Conservation (phyloP, 1,284 basidiomycete genomes). For the Microstroma glucosiphilum region DNA sequence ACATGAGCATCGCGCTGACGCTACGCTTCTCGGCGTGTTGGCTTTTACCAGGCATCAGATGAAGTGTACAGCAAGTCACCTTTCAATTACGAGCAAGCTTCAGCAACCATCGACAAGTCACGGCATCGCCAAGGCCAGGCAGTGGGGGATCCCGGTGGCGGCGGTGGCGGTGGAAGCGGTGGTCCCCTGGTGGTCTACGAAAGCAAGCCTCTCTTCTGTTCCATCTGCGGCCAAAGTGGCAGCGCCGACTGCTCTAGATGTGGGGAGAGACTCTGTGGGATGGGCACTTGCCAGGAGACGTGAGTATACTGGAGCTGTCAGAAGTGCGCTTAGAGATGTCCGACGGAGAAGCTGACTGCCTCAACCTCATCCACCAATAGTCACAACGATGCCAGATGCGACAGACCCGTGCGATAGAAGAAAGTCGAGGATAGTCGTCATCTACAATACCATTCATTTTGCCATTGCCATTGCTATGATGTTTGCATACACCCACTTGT, state of each 20-base stretch:
- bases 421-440: too few species aligned
- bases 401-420: conserved; percentile 9
- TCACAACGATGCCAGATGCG: conserved; percentile 17
- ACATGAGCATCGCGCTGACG: not conserved
- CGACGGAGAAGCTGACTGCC: too few species aligned
- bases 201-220: conserved; percentile 6
- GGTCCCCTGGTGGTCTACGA: not conserved
- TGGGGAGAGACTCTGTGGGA: conserved; percentile 11
- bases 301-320: too few species aligned
- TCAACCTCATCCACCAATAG: too few species aligned
- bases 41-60: conserved; percentile 10
- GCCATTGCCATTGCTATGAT: too few species aligned
- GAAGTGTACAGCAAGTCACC: conserved; percentile 2
- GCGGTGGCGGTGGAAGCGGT: too few species aligned
- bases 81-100: conserved; percentile 8
- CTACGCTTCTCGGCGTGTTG: not conserved
- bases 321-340: too few species aligned
- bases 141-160: too few species aligned
- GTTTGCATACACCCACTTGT: too few species aligned
- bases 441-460: too few species aligned
- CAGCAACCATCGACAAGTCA: not conserved
- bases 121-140: too few species aligned
- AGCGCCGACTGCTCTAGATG: conserved; percentile 11
- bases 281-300: conserved; percentile 6
- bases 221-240: conserved; percentile 14